phyloP scores from a whole-genome alignment of 108 stramenopile genomes.

The Nitzschia sp. region DNA sequence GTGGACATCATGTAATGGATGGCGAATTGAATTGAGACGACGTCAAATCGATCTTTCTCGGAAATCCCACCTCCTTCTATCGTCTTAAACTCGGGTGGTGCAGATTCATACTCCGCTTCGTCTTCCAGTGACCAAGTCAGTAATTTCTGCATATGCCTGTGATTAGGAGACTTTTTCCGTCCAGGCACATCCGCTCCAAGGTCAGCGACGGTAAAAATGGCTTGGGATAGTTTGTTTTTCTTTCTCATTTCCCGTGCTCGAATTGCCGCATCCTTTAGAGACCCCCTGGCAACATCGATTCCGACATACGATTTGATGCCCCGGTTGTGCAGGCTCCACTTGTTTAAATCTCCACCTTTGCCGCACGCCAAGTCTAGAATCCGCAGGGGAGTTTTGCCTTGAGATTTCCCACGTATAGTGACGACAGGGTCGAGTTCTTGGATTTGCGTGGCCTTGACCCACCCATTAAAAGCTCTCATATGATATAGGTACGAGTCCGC shows the following conservation, averaged over 20 bases:
- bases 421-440: conserved; percentile 61
- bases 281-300: conserved; percentile 95
- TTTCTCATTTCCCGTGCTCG: conserved; percentile 72
- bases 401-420: conserved; percentile 49
- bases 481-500: conserved; percentile 91
- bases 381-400: conserved; percentile 56
- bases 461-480: conserved; percentile 96
- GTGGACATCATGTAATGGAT: conserved; percentile 98
- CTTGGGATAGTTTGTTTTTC: conserved; percentile 46
- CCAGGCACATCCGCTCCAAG: conserved; percentile 91
- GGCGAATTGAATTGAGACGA: conserved; percentile 97
- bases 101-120: conserved; percentile 54
- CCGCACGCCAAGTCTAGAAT: conserved; percentile 98
- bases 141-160: conserved; percentile 68
- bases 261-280: conserved; percentile 89
- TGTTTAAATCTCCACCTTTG: conserved; percentile 98
- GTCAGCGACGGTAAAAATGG: conserved; percentile 75
- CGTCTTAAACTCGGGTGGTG: conserved; percentile 60
- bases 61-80: conserved; percentile 70
- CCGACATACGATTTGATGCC: conserved; percentile 74
- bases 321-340: conserved; percentile 81
- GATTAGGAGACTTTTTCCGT: conserved; percentile 42
- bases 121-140: conserved; percentile 71
- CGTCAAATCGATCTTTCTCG: conserved; percentile 80
- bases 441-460: conserved; percentile 96